These are phyloP conservation scores for Millerozyma miso DNA, from an alignment of 805 yeast genomes.

Conservation along the genomic window DNA sequence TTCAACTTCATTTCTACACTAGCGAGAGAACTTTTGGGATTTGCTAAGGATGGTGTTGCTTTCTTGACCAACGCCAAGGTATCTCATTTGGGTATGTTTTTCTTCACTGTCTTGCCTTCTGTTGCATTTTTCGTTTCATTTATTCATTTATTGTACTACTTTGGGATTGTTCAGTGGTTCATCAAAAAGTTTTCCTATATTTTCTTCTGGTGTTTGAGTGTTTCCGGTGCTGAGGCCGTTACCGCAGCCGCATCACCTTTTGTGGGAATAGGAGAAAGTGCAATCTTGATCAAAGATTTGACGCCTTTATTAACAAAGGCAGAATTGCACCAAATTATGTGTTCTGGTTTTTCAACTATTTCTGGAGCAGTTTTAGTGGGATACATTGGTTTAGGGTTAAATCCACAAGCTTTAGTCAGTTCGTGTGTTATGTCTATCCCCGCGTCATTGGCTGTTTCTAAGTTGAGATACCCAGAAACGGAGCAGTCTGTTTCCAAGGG, in stretches of 20 bases:
- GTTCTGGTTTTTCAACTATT: conserved; percentile 61
- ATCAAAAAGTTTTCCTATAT: conserved; percentile 53
- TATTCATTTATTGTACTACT: conserved; percentile 56
- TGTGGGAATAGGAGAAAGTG: conserved; percentile 63
- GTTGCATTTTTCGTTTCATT: conserved; percentile 62
- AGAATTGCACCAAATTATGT: conserved; percentile 59
- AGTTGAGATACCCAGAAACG: conserved; percentile 55
- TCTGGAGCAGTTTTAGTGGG: conserved; percentile 62
- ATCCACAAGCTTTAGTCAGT: conserved; percentile 59
- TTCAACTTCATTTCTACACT: conserved; percentile 57
- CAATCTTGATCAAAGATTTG: conserved; percentile 56
- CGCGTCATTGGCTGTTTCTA: conserved; percentile 57
- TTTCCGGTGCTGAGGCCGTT: conserved; percentile 62
- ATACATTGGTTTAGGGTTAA: conserved; percentile 59
- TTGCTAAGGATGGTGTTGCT: conserved; percentile 58
- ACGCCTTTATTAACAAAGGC: conserved; percentile 56
- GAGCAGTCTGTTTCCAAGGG: conserved; percentile 52
- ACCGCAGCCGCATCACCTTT: conserved; percentile 67
- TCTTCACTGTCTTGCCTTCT: conserved; percentile 58
- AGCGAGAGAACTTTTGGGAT: conserved; percentile 54
- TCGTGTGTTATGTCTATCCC: conserved; percentile 70
- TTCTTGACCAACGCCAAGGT: conserved; percentile 45
- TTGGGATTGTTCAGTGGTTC: conserved; percentile 57
- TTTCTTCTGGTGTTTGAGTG: conserved; percentile 56
- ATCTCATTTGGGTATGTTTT: conserved; percentile 42